Base-by-base conservation (phyloP, 129 eudicot species). In the Tanacetum coccineum region DNA sequence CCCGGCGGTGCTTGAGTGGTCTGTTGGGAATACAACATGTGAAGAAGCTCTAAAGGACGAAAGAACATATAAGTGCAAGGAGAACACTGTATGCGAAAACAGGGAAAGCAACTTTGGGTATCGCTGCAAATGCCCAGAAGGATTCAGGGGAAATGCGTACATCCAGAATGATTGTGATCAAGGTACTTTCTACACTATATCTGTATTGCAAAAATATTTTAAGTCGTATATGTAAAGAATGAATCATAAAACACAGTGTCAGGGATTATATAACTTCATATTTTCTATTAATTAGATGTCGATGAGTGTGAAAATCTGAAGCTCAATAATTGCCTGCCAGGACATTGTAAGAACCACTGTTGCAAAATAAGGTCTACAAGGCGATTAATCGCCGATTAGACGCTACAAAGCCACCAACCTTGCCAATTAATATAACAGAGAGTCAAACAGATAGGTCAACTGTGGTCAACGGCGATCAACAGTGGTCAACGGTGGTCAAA, bases 101-200 rank as follows among this genome's bases (percentile, higher is more conserved):
- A 36, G 20, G 47, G 26, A 64, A 7, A 15, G 3, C 22, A 18
- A 49, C 19, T 17, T 44, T 3, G 72, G 78, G 14, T 74, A 53
- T 74, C 60, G 78, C 11, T 74, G 78, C 67, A 56, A 65, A 19
- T 74, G 78, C 50, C 30, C 66, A 2, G 8, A 56, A 9, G 72
- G 78, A 53, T 74, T 44, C 12, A 20, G 17, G 0, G 78, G 72
- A 56, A 65, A 74, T 46, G 60, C 78, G 0, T 74, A 66, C 51
- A 22, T 65, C 15, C 17, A 13, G 7, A 13, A 65, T 12, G 72
- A 72, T 25, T 66, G 60, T 11, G 25, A n/a, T n/a, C 47, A 66
- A 28, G 71, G 71, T 66, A 13, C 17, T 64, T 61, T 70, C 47
- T 25, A 13, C 50, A 28, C 44, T 44, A 44, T 9, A 44, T 26